These are phyloP conservation scores for Elongisporangium prolatum DNA, from an alignment of 352 stramenopile genomes.

Conservation along the genomic window DNA sequence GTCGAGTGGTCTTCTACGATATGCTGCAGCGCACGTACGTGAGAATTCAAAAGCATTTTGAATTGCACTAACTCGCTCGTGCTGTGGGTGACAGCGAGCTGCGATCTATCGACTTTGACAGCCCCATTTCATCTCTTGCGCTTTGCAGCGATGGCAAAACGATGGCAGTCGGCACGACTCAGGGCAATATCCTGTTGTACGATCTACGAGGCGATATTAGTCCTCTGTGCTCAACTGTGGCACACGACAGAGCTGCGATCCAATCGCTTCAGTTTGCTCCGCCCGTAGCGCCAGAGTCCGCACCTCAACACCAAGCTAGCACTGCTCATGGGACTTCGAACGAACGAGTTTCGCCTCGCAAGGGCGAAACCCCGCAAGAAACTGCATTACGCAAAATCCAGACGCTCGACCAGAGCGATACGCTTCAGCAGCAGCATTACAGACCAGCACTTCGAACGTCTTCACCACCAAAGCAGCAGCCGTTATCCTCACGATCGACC, in stretches of 20 bases:
- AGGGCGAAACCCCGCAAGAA: conserved; percentile 37
- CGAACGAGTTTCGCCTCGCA: conserved; percentile 29
- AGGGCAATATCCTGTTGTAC: conserved; percentile 55
- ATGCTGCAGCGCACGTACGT: conserved; percentile 53
- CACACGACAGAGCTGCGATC: conserved; percentile 33
- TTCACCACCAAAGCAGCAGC: background rate
- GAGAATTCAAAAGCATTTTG: background rate
- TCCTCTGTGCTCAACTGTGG: conserved; percentile 37
- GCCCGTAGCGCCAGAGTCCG: conserved; percentile 19
- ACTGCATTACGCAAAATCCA: conserved; percentile 38
- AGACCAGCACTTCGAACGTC: background rate
- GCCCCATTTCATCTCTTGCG: conserved; percentile 49
- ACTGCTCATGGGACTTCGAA: conserved; percentile 21
- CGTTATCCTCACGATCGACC: background rate
- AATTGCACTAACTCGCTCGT: background rate
- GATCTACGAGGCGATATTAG: conserved; percentile 63
- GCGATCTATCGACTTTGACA: conserved; percentile 47
- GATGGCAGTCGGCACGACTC: conserved; percentile 44
- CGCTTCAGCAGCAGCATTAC: background rate
- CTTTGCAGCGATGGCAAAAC: conserved; percentile 67
- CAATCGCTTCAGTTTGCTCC: conserved; percentile 59
- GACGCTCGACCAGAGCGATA: conserved; percentile 19
- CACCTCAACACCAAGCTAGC: background rate
- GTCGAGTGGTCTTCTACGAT: conserved; percentile 73
- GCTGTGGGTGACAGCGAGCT: conserved; percentile 30